Evolutionary conservation across 495 filamentous ascomycete genomes (phyloP).

Genomic region (Zalerion maritima): DNA sequence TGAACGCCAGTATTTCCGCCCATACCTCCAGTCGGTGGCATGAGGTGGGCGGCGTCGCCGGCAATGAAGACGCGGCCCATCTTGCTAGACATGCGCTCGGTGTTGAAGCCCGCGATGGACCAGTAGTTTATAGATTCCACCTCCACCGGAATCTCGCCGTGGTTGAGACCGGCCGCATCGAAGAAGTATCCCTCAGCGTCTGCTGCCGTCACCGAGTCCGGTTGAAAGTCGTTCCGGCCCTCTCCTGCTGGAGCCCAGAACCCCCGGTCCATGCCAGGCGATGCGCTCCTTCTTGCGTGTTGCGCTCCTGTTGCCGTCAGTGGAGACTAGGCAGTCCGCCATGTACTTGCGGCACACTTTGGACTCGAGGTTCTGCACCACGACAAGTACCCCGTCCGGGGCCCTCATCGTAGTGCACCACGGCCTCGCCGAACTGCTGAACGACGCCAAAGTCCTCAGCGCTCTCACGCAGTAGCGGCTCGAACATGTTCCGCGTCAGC

Average conservation of each 20-base stretch:
- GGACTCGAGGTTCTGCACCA: conserved; percentile 2
- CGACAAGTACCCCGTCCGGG: conserved; percentile 2
- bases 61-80: conserved; percentile 32
- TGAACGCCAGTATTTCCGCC: conserved; percentile 47
- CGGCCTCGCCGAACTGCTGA: conserved; percentile 2
- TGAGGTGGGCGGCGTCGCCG: conserved; percentile 45
- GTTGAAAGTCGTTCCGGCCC: conserved; percentile 2
- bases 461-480: conserved; percentile 2
- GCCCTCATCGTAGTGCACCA: conserved; percentile 1
- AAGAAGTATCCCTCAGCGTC: conserved; percentile 3
- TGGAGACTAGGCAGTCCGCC: conserved; percentile 2
- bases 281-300: conserved; percentile 3
- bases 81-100: conserved; percentile 2
- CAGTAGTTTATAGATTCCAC: conserved; percentile 3
- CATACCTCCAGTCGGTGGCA: conserved; percentile 40
- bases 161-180: conserved; percentile 3
- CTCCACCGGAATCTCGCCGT: conserved; percentile 3
- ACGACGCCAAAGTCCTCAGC: conserved; percentile 1
- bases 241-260: conserved; percentile 1
- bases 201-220: conserved; percentile 2
- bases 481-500: conserved; percentile 4
- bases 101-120: conserved; percentile 2
- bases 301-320: conserved; percentile 1
- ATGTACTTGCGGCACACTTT: conserved; percentile 2
- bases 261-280: conserved; percentile 2